Percentiles rank a stretch among this genome's conserved stretches.
These are phyloP conservation scores for Penstemon barbatus DNA, from an alignment of 257 asterid species.

Conservation along the genomic window DNA sequence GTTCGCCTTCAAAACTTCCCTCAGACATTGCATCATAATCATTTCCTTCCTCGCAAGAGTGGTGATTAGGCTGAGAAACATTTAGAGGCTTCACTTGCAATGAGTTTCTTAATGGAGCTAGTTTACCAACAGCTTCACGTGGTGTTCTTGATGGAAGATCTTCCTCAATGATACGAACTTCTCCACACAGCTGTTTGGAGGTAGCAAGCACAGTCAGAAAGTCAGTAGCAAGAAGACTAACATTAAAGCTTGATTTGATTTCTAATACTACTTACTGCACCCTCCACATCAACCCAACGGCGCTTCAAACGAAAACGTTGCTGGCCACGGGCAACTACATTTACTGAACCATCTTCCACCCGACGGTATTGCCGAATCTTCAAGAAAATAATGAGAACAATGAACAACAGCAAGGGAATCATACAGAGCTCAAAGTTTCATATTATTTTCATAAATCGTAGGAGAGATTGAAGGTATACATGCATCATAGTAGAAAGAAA, in stretches of 20 bases:
- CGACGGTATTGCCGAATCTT: conserved; percentile 90
- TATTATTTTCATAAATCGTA: conserved; percentile 7
- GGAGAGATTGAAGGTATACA: neutral
- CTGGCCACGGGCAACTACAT: conserved; percentile 86
- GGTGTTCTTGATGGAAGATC: conserved; percentile 88
- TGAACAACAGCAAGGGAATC: conserved; percentile 13
- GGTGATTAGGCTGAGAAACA: conserved; percentile 31
- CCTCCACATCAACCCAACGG: conserved; percentile 77
- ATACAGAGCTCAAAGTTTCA: conserved; percentile 14
- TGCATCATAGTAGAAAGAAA: conserved; percentile 5
- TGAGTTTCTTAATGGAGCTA: conserved; percentile 55
- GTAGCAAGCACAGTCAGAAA: conserved; percentile 20
- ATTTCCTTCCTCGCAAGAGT: conserved; percentile 53
- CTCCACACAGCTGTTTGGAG: conserved; percentile 71
- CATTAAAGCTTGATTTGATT: conserved; percentile 19
- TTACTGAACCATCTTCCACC: conserved; percentile 92
- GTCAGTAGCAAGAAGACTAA: conserved; percentile 20
- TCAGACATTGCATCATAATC: conserved; percentile 82
- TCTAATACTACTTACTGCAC: conserved; percentile 61
- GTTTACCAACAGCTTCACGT: conserved; percentile 76
- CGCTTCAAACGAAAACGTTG: conserved; percentile 92
- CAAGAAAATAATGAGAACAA: conserved; percentile 22
- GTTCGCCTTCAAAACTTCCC: conserved; percentile 83
- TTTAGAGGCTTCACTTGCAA: conserved; percentile 29
- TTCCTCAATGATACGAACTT: conserved; percentile 79